These are phyloP conservation scores for Parmelia sp. DNA, from an alignment of 495 filamentous ascomycete species.

Conservation along the genomic window DNA sequence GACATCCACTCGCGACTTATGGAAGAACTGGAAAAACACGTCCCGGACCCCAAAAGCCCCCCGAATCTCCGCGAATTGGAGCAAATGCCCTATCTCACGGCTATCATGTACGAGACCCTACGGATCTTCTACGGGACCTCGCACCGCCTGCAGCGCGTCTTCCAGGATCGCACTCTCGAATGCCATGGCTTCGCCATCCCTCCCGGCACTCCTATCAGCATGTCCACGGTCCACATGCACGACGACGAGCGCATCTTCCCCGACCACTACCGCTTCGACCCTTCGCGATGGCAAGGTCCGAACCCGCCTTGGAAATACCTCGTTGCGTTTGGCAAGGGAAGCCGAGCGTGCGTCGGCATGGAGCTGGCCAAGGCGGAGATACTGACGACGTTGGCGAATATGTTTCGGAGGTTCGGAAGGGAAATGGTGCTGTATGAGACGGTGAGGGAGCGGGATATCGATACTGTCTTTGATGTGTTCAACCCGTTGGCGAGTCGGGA, in stretches of 20 bases:
- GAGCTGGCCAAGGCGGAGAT: constrained; percentile 44
- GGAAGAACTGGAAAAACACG: constrained; percentile 24
- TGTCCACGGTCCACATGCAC: constrained; percentile 31
- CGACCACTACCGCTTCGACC: constrained; percentile 25
- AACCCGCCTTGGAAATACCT: constrained; percentile 22
- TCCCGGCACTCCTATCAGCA: constrained; percentile 34
- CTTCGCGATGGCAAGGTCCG: constrained; percentile 21
- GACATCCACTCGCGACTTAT: constrained; percentile 25
- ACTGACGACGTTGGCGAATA: constrained; percentile 37
- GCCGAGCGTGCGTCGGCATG: constrained; percentile 35
- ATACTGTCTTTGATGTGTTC: constrained; percentile 15
- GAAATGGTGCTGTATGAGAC: constrained; percentile 31
- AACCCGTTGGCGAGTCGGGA: constrained; percentile 10
- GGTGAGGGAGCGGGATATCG: constrained; percentile 21
- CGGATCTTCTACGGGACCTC: constrained; percentile 33
- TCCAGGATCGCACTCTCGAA: constrained; percentile 21
- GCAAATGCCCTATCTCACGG: constrained; percentile 36
- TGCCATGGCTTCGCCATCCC: constrained; percentile 32
- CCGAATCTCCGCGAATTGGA: constrained; percentile 29
- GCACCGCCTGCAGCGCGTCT: constrained; percentile 28
- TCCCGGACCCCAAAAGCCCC: constrained; percentile 25
- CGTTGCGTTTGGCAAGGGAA: constrained; percentile 31
- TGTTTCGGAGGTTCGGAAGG: constrained; percentile 39
- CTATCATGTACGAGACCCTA: constrained; percentile 40
- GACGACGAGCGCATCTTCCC: constrained; percentile 25